A percentile compares a stretch with the other conserved stretches of the same genome.
These are phyloP conservation scores for Aureobasidium zeae DNA, from an alignment of 2,329 filamentous ascomycete genomes.

Conservation along the genomic window DNA sequence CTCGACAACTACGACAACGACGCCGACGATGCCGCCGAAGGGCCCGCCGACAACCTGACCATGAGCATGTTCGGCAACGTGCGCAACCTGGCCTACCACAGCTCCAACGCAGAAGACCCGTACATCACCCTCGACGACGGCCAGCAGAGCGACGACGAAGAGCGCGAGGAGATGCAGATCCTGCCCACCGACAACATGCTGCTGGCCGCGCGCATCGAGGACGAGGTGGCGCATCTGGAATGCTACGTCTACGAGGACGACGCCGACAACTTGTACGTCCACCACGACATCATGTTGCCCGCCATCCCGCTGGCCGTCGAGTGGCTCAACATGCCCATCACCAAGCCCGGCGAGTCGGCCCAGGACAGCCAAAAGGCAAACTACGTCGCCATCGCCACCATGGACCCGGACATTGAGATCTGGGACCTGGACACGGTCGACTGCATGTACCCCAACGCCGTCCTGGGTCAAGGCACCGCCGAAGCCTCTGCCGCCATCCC, in stretches of 20 bases:
- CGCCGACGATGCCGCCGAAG: slow-evolving; percentile 54
- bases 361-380: slow-evolving; percentile 62
- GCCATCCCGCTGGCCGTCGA: slow-evolving; percentile 92
- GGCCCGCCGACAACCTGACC: slow-evolving; percentile 47
- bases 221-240: slow-evolving; percentile 92
- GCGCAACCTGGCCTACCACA: slow-evolving; percentile 87
- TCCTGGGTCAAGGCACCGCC: slow-evolving; percentile 64
- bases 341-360: slow-evolving; percentile 50
- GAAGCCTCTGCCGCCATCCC: slow-evolving; percentile 25
- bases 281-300: slow-evolving; percentile 98
- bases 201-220: slow-evolving; percentile 86
- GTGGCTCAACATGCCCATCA: slow-evolving; percentile 89
- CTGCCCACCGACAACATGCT: slow-evolving; percentile 87
- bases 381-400: slow-evolving; percentile 90
- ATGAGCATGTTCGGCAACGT: slow-evolving; percentile 94
- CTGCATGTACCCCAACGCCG: slow-evolving; percentile 96
- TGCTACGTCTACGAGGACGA: slow-evolving; percentile 96
- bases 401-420: slow-evolving; percentile 97
- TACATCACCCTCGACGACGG: slow-evolving; percentile 80
- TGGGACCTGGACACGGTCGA: slow-evolving; percentile 96
- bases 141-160: slow-evolving; percentile 62
- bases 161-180: slow-evolving; percentile 88
- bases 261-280: slow-evolving; percentile 93
- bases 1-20: slow-evolving; percentile 93
- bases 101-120: slow-evolving; percentile 87